phyloP scores from a whole-genome alignment of 2,329 filamentous ascomycete genomes.

The Pseudocercospora pini-densiflorae region DNA sequence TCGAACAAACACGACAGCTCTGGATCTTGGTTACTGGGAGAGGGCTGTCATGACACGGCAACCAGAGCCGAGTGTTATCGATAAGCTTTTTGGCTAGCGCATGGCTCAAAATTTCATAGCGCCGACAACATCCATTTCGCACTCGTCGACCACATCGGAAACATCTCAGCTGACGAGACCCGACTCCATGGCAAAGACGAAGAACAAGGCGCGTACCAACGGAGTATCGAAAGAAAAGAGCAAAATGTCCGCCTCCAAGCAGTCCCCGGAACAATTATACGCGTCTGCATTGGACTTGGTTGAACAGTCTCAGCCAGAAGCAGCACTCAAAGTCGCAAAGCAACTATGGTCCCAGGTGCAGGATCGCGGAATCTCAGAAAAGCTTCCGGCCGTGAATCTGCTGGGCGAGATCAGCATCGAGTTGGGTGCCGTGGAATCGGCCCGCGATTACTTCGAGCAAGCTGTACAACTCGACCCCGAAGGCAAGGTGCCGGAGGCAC shows the following conservation, averaged over 20 bases:
- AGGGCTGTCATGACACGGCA: neutral
- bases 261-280: constrained; percentile 60
- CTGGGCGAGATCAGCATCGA: constrained; percentile 84
- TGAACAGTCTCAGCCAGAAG: constrained; percentile 62
- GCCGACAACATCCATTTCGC: constrained; percentile 1
- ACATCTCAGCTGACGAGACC: neutral
- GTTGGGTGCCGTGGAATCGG: constrained; percentile 77
- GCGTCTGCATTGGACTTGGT: constrained; percentile 61
- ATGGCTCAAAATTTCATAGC: constrained; percentile 5
- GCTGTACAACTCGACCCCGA: constrained; percentile 78
- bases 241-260: constrained; percentile 49
- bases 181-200: constrained; percentile 35
- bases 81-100: constrained; percentile 7
- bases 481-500: constrained; percentile 69
- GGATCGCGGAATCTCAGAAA: constrained; percentile 39
- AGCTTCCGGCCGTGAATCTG: constrained; percentile 71
- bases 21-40: neutral
- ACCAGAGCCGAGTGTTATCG: constrained; percentile 2
- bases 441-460: constrained; percentile 71
- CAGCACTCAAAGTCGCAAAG: constrained; percentile 60
- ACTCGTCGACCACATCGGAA: neutral
- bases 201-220: constrained; percentile 53
- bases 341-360: constrained; percentile 57
- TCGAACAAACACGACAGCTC: constrained; percentile 5
- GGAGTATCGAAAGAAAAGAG: constrained; percentile 41